phyloP scores from a whole-genome alignment of 139 green algal species.

The Chlorella sp. region DNA sequence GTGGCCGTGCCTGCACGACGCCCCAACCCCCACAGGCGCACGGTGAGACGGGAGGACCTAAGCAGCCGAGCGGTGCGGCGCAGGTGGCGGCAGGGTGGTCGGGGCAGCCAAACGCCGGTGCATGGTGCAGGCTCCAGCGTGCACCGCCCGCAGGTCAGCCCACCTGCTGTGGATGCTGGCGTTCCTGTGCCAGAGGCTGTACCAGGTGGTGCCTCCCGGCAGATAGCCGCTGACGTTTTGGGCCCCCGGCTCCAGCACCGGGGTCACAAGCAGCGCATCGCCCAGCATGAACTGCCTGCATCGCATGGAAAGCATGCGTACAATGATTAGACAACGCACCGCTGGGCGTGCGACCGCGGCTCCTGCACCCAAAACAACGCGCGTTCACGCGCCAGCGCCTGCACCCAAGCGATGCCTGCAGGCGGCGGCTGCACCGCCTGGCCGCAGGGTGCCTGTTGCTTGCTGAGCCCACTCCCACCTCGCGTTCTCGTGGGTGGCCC shows the following conservation, averaged over 20 bases:
- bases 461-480: neutral
- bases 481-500: neutral
- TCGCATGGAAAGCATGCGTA: neutral
- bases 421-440: no score
- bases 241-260: slow-evolving; percentile 44
- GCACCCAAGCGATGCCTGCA: no score
- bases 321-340: no score
- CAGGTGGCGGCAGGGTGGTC: no score
- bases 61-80: neutral
- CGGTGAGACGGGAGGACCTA: neutral
- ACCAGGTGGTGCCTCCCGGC: slow-evolving; percentile 55
- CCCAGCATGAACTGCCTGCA: slow-evolving; percentile 70
- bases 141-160: neutral
- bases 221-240: slow-evolving; percentile 59
- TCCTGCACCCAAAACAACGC: no score
- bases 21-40: neutral
- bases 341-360: no score
- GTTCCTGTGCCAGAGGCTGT: slow-evolving; percentile 26
- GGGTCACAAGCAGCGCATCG: slow-evolving; percentile 58
- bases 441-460: no score
- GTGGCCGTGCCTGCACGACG: neutral
- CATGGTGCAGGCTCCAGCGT: no score
- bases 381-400: no score
- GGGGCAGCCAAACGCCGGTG: no score
- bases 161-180: slow-evolving; percentile 6